phyloP scores from a whole-genome alignment of 805 yeast genomes.

The Lipomyces oligophaga region DNA sequence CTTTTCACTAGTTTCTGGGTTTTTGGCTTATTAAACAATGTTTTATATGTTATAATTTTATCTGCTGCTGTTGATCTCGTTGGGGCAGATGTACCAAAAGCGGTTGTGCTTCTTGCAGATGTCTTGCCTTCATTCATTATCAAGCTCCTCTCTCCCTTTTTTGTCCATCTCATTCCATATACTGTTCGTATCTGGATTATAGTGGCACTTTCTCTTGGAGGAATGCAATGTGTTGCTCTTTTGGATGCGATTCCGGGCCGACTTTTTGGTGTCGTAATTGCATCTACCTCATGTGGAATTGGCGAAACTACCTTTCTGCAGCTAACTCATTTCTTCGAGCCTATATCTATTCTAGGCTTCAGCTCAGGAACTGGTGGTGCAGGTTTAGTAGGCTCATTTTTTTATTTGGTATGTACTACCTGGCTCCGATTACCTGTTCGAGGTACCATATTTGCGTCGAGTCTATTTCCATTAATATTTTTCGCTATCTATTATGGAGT shows the following conservation, averaged over 20 bases:
- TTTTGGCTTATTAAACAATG: slow-evolving; percentile 84
- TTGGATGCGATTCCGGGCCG: slow-evolving; percentile 41
- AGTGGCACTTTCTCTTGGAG: slow-evolving; percentile 57
- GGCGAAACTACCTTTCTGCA: slow-evolving; percentile 90
- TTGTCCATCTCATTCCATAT: slow-evolving; percentile 64
- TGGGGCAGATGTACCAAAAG: slow-evolving; percentile 78
- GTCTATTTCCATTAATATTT: slow-evolving; percentile 39
- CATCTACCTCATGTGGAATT: slow-evolving; percentile 79
- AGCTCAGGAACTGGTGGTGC: slow-evolving; percentile 97
- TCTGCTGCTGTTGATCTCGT: slow-evolving; percentile 92
- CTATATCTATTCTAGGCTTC: slow-evolving; percentile 71
- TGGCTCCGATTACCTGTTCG: slow-evolving; percentile 55
- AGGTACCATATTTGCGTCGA: slow-evolving; percentile 54
- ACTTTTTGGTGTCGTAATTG: slow-evolving; percentile 68
- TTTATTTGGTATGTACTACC: slow-evolving; percentile 69
- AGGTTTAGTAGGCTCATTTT: slow-evolving; percentile 77
- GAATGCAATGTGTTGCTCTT: slow-evolving; percentile 68
- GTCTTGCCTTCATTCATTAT: slow-evolving; percentile 75
- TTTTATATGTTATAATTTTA: slow-evolving; percentile 83
- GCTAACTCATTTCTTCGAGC: slow-evolving; percentile 69
- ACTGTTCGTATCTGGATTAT: slow-evolving; percentile 49
- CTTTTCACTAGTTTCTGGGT: slow-evolving; percentile 27
- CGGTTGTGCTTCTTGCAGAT: slow-evolving; percentile 78
- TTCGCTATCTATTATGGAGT: slow-evolving; percentile 32
- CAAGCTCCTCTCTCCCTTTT: slow-evolving; percentile 75